phyloP scores from a whole-genome alignment of 1,284 basidiomycete genomes.

The Fomitopsis pinicola region DNA sequence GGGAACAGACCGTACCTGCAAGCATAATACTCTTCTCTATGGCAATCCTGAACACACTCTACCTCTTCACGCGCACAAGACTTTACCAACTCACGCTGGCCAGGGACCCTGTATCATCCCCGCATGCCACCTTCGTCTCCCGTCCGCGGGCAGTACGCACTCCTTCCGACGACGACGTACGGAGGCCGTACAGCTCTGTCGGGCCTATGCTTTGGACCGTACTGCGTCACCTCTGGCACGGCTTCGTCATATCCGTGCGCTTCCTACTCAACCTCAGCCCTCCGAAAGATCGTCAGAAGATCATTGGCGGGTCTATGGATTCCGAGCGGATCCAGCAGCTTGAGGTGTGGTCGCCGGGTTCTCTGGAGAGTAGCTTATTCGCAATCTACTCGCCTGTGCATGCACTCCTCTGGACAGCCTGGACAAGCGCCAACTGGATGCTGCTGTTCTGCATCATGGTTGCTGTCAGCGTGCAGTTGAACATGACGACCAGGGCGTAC shows the following conservation, averaged over 20 bases:
- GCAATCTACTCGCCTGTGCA: constrained; percentile 76
- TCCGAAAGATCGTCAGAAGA: constrained; percentile 38
- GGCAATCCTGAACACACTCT: constrained; percentile 54
- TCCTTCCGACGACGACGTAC: constrained; percentile 17
- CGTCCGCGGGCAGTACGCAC: constrained; percentile 24
- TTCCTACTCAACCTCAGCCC: constrained; percentile 64
- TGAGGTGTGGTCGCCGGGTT: constrained; percentile 74
- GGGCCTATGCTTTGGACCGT: constrained; percentile 20
- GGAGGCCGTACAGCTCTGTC: constrained; percentile 37
- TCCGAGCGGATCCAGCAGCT: constrained; percentile 57
- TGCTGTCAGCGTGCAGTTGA: constrained; percentile 50
- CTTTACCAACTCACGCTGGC: constrained; percentile 61
- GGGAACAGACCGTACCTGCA: constrained; percentile 52
- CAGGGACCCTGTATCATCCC: constrained; percentile 61
- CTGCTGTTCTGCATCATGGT: constrained; percentile 63
- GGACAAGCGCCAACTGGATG: constrained; percentile 71
- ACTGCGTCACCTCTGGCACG: constrained; percentile 38
- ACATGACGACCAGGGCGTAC: constrained; percentile 52
- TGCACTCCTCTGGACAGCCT: constrained; percentile 67
- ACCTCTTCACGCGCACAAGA: constrained; percentile 62
- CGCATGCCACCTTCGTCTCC: constrained; percentile 61
- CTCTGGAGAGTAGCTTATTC: constrained; percentile 65
- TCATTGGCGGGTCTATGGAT: constrained; percentile 25
- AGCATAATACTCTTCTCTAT: constrained; percentile 47
- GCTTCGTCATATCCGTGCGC: constrained; percentile 51